Conservation (phyloP, 768 basidiomycete genomes). For the Boletales sp. region DNA sequence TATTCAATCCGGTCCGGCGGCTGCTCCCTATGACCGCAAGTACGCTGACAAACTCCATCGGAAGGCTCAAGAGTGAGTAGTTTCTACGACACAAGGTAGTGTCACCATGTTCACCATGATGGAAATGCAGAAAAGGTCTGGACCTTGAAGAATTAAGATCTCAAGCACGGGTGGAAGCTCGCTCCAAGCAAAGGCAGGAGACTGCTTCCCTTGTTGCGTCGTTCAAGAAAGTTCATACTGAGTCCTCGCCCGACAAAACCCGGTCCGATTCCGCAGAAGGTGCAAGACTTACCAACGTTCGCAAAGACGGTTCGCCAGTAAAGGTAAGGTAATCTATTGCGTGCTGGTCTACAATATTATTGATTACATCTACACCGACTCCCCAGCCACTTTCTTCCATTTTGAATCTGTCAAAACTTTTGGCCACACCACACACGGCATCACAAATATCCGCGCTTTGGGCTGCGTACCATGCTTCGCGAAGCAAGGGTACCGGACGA, state of each 20-base stretch:
- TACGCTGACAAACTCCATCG: slow-evolving; percentile 69
- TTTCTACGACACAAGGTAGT: slow-evolving; percentile 4
- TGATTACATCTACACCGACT: background rate
- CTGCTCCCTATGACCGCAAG: slow-evolving; percentile 38
- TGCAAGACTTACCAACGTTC: slow-evolving; percentile 18
- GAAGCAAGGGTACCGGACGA: slow-evolving; percentile 75
- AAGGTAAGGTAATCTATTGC: slow-evolving; percentile 40
- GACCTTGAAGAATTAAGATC: slow-evolving; percentile 34
- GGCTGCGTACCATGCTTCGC: slow-evolving; percentile 84
- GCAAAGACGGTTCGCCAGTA: slow-evolving; percentile 66
- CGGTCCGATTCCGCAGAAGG: background rate
- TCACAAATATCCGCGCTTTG: slow-evolving; percentile 80
- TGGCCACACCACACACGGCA: slow-evolving; percentile 64
- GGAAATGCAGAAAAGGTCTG: slow-evolving; percentile 40
- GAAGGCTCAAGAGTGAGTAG: slow-evolving; percentile 61
- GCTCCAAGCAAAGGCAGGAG: slow-evolving; percentile 29
- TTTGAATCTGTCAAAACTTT: slow-evolving; percentile 69
- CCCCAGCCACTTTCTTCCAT: slow-evolving; percentile 75
- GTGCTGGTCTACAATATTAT: background rate
- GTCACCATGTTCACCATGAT: slow-evolving; percentile 6
- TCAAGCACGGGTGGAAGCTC: slow-evolving; percentile 28
- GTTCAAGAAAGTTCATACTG: slow-evolving; percentile 8
- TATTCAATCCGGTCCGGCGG: slow-evolving; percentile 10
- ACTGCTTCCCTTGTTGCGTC: slow-evolving; percentile 11
- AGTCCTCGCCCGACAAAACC: background rate